Evolutionary conservation across 2,329 filamentous ascomycete species (phyloP).

Genomic region (Arthrobotrys pseudoclavata): DNA sequence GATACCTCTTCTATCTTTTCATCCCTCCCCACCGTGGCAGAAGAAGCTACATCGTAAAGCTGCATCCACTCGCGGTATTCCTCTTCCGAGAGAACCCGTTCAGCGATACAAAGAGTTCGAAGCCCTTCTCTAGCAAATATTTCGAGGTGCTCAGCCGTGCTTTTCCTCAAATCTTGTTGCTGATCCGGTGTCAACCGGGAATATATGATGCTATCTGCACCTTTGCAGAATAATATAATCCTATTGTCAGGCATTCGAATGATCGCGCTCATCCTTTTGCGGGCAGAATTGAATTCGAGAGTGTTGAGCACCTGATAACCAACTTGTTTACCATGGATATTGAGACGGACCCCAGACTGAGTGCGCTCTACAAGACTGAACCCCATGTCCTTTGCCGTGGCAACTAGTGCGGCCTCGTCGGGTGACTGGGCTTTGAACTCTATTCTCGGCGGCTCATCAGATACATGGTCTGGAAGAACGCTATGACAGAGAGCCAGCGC

Average conservation of each 20-base stretch:
- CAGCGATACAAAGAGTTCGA: constrained; percentile 92
- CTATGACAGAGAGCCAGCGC: constrained; percentile 95
- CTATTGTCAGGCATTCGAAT: constrained; percentile 91
- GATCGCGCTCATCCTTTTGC: constrained; percentile 98
- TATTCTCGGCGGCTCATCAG: constrained; percentile 90
- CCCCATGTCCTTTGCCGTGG: constrained; percentile 93
- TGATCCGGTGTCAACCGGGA: constrained; percentile 86
- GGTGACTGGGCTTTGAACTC: constrained; percentile 97
- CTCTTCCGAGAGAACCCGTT: constrained; percentile 81
- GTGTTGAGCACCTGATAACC: constrained; percentile 92
- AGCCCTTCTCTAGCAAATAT: constrained; percentile 97
- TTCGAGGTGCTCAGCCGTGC: constrained; percentile 93
- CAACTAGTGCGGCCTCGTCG: constrained; percentile 93
- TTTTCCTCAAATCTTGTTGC: constrained; percentile 83
- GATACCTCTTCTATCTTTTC: constrained; percentile 92
- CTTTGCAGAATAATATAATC: constrained; percentile 95
- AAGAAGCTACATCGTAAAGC: constrained; percentile 87
- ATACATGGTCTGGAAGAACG: constrained; percentile 89
- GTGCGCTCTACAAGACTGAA: constrained; percentile 89
- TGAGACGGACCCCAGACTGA: constrained; percentile 84
- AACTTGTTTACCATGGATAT: constrained; percentile 86
- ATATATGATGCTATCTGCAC: constrained; percentile 97
- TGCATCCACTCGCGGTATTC: constrained; percentile 88
- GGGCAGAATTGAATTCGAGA: constrained; percentile 95
- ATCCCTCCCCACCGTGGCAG: constrained; percentile 86